phyloP scores from a whole-genome alignment of 192 early-diverging fungal genomes.

The Gonapodya prolifera region DNA sequence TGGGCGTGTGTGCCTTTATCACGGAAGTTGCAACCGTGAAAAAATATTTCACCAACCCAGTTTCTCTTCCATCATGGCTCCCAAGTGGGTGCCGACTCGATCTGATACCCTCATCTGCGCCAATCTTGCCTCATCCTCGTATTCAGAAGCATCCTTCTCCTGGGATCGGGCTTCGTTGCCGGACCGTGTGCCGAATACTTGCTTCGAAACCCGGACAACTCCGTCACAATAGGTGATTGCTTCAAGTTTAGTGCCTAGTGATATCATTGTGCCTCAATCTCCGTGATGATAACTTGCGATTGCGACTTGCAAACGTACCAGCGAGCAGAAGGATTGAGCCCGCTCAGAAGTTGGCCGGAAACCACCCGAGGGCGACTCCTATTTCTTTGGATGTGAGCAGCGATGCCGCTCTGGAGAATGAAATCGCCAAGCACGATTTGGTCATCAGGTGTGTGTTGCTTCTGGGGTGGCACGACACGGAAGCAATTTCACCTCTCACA shows the following conservation, averaged over 20 bases:
- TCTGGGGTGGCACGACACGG: background rate
- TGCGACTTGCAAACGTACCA: slow-evolving; percentile 35
- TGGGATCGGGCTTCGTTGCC: slow-evolving; percentile 96
- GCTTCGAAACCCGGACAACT: slow-evolving; percentile 74
- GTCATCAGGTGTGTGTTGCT: slow-evolving; percentile 51
- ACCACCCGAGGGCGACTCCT: slow-evolving; percentile 45
- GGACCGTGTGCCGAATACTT: slow-evolving; percentile 89
- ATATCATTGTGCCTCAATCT: background rate
- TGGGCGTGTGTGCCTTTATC: no score
- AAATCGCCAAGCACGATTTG: slow-evolving; percentile 74
- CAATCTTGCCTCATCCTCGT: no score
- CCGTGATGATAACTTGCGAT: background rate
- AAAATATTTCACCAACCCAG: no score
- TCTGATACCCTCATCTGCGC: no score
- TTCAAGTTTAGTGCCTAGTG: background rate
- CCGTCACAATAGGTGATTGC: slow-evolving; percentile 68
- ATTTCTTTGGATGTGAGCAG: slow-evolving; percentile 70
- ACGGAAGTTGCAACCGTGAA: no score
- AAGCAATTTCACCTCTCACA: background rate
- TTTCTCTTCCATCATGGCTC: no score
- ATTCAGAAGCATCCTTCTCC: slow-evolving; percentile 75
- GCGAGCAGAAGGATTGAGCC: slow-evolving; percentile 67
- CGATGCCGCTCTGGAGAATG: slow-evolving; percentile 53
- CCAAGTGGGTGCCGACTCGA: no score
- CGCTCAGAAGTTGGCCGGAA: slow-evolving; percentile 51